A percentile compares a stretch with the other conserved stretches of the same genome.
Conservation (phyloP, 768 basidiomycete genomes). For the Xerocomus brunneocitrinus region DNA sequence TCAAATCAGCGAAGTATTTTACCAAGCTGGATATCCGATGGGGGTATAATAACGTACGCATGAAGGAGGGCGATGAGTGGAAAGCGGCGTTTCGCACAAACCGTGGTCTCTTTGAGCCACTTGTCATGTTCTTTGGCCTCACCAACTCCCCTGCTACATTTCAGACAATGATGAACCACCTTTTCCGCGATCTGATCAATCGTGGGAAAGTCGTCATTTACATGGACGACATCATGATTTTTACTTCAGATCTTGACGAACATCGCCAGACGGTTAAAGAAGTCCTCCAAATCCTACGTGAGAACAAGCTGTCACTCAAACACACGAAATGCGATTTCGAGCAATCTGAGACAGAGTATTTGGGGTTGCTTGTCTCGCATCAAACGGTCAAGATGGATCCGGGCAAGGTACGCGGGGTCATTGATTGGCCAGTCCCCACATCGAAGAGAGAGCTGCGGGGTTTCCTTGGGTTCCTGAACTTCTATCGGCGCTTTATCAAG, state of each 20-base stretch:
- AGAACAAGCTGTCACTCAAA: constrained; percentile 1
- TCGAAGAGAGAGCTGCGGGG: not conserved
- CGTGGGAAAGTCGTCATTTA: not conserved
- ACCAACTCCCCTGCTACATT: not conserved
- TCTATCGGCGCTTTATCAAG: not conserved
- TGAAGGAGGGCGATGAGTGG: not conserved
- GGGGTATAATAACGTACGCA: not conserved
- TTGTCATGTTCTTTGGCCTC: not conserved
- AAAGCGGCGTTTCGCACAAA: not conserved
- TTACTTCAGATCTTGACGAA: constrained; percentile 22
- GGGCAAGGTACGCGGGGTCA: not conserved
- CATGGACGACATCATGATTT: constrained; percentile 21
- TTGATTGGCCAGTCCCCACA: not conserved
- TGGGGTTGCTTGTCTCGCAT: not conserved
- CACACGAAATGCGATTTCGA: not conserved
- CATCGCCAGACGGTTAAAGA: not conserved
- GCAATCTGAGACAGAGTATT: not conserved
- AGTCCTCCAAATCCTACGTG: not conserved
- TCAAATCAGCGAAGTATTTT: not conserved
- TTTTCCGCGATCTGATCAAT: not conserved
- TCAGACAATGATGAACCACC: not conserved
- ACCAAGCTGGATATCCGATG: not conserved
- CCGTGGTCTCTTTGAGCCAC: not conserved
- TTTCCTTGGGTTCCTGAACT: not conserved
- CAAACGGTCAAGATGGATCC: not conserved